These are phyloP conservation scores for Mytilinidion resinicola DNA, from an alignment of 495 filamentous ascomycete species.

Conservation along the genomic window DNA sequence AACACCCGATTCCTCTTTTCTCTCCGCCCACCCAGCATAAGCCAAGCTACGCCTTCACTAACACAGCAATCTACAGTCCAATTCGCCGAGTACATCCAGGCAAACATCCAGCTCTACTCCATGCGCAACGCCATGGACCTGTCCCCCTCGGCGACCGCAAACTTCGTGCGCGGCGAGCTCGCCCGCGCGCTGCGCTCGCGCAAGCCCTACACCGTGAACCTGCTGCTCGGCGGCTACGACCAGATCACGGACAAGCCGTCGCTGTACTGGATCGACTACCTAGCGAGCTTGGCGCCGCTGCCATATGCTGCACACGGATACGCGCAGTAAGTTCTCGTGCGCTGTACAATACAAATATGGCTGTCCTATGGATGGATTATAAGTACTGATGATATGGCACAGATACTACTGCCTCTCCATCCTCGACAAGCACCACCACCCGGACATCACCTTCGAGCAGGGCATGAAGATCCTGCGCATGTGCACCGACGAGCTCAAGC, in stretches of 20 bases:
- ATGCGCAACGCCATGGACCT: constrained; percentile 96
- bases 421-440: constrained; percentile 96
- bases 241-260: constrained; percentile 78
- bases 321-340: constrained; percentile 66
- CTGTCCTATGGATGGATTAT: neutral
- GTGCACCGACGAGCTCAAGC: constrained; percentile 95
- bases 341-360: neutral
- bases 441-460: constrained; percentile 78
- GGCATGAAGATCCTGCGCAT: constrained; percentile 84
- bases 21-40: neutral
- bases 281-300: constrained; percentile 77
- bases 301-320: constrained; percentile 98
- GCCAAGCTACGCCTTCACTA: neutral
- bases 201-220: constrained; percentile 92
- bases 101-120: constrained; percentile 93
- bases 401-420: constrained; percentile 93
- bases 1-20: constrained; percentile 2
- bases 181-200: constrained; percentile 82
- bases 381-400: constrained; percentile 1
- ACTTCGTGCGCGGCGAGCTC: constrained; percentile 88
- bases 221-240: constrained; percentile 88
- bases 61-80: constrained; percentile 56
- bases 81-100: constrained; percentile 99
- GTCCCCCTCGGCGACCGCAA: constrained; percentile 76
- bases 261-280: constrained; percentile 95